Evolutionary conservation across 2,329 filamentous ascomycete species (phyloP).

Genomic region (Stromatinia cepivora): DNA sequence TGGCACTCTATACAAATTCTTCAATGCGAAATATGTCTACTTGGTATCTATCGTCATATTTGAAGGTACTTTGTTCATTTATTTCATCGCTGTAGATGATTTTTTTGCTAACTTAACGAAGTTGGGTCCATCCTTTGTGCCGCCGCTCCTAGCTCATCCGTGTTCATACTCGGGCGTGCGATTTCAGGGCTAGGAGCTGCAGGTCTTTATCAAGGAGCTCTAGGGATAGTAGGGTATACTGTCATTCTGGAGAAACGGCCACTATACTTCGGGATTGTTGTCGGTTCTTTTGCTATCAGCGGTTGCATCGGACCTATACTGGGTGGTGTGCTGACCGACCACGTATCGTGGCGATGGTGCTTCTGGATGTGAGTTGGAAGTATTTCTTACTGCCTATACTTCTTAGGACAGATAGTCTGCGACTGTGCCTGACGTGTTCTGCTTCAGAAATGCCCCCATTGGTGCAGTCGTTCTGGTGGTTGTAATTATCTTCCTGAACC

Average conservation of each 20-base stretch:
- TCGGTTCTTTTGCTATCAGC: conserved; percentile 19
- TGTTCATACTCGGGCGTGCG: conserved; percentile 49
- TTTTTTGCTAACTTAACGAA: no score
- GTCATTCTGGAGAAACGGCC: conserved; percentile 33
- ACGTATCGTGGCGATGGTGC: conserved; percentile 43
- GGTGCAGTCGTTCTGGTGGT: no score
- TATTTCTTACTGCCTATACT: background rate
- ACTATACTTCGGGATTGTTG: conserved; percentile 22
- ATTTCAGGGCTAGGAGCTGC: conserved; percentile 52
- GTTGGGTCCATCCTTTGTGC: conserved; percentile 50
- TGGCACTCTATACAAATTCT: conserved; percentile 31
- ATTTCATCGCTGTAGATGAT: no score
- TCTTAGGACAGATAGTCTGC: conserved; percentile 27
- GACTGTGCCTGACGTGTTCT: no score
- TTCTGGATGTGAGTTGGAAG: conserved; percentile 42
- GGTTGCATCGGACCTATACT: conserved; percentile 54
- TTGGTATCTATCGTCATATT: conserved; percentile 28
- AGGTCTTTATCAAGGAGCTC: conserved; percentile 51
- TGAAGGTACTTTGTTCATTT: conserved; percentile 7
- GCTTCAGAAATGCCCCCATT: no score
- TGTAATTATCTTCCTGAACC: no score
- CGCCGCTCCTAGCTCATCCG: conserved; percentile 45
- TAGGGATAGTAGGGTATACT: conserved; percentile 51
- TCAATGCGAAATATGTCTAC: conserved; percentile 33
- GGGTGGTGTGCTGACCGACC: conserved; percentile 60